phyloP scores from a whole-genome alignment of 345 rosid species.

The Bruguiera gymnorhiza region DNA sequence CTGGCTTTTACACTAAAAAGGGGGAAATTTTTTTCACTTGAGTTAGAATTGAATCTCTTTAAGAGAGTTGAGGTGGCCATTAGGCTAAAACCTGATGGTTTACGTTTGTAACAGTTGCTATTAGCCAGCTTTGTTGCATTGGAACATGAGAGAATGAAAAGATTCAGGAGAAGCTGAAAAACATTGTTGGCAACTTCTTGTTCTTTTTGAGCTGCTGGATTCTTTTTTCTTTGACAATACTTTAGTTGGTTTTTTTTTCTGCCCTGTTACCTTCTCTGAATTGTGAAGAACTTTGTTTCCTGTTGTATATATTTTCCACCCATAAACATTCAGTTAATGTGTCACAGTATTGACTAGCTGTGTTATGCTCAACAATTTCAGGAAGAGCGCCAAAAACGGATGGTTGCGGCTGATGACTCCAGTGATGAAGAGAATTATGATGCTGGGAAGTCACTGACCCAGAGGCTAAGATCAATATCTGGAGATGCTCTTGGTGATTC shows the following conservation, averaged over 20 bases:
- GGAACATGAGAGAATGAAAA: not conserved
- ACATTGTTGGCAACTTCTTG: not conserved
- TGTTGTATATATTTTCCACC: not conserved
- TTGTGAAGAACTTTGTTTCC: too few relatives aligned
- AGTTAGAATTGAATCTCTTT: too few relatives aligned
- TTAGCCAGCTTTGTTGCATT: not conserved
- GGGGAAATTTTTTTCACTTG: too few relatives aligned
- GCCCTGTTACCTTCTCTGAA: too few relatives aligned
- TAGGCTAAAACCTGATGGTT: too few relatives aligned
- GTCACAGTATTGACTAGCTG: not conserved
- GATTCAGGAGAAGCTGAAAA: not conserved
- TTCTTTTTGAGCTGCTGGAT: too few relatives aligned
- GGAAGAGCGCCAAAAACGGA: constrained; percentile 84
- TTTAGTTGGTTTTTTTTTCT: too few relatives aligned
- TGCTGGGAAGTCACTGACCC: constrained; percentile 34
- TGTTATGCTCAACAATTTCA: constrained; percentile 25
- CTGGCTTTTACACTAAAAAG: too few relatives aligned
- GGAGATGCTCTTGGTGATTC: constrained; percentile 97
- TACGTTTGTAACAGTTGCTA: too few relatives aligned
- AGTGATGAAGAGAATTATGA: constrained; percentile 74
- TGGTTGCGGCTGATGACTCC: constrained; percentile 63
- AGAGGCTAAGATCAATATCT: constrained; percentile 45
- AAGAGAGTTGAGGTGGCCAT: too few relatives aligned
- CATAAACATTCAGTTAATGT: not conserved
- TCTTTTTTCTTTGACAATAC: too few relatives aligned